phyloP scores from a whole-genome alignment of 2,329 filamentous ascomycete genomes.

The Colletotrichum aenigma region DNA sequence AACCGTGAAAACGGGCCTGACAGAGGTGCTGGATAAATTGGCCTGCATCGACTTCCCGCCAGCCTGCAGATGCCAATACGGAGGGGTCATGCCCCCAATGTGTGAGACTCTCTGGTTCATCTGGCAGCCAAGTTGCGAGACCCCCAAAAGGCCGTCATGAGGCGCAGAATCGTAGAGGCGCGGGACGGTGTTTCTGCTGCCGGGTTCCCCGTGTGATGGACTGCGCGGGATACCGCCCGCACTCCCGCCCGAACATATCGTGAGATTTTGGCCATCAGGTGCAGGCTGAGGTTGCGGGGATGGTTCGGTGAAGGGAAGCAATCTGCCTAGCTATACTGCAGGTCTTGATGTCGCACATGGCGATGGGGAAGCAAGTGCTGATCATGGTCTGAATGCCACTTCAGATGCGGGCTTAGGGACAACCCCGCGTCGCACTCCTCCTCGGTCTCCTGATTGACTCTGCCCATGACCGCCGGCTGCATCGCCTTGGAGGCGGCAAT shows the following conservation, averaged over 20 bases:
- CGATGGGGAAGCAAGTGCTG: background rate
- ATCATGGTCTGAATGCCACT: background rate
- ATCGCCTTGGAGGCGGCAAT: background rate
- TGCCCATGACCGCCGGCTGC: background rate
- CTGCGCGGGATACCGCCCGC: background rate
- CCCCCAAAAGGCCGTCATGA: background rate
- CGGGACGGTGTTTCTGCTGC: background rate
- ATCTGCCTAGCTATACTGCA: background rate
- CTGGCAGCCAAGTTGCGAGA: background rate
- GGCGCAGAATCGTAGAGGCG: background rate
- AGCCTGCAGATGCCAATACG: constrained; percentile 8
- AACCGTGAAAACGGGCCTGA: background rate
- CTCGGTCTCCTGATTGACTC: background rate
- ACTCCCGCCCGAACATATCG: background rate
- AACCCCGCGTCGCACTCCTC: background rate
- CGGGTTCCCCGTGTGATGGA: background rate
- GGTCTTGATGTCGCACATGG: background rate
- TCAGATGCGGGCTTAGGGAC: background rate
- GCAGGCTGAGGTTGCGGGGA: background rate
- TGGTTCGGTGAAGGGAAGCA: background rate
- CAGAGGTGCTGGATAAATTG: constrained; percentile 7
- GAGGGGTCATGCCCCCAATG: background rate
- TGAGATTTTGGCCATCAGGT: constrained; percentile 4
- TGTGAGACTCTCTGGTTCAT: background rate
- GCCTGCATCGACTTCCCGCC: constrained; percentile 9